These are phyloP conservation scores for Umbelopsis sp. DNA, from an alignment of 371 early-diverging fungal genomes.

Conservation along the genomic window DNA sequence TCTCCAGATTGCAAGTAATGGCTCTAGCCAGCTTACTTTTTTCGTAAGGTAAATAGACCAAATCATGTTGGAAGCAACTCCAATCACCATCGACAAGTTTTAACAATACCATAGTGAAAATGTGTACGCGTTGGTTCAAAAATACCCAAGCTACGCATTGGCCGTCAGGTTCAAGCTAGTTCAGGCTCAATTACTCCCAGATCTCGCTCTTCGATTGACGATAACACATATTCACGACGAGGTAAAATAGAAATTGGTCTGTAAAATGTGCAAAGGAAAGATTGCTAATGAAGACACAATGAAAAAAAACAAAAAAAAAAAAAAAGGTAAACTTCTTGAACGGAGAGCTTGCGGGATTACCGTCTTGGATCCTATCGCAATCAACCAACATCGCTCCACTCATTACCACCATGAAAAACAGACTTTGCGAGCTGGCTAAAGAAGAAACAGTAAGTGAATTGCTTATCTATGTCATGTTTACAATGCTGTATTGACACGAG, in stretches of 20 bases:
- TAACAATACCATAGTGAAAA: constrained; percentile 34
- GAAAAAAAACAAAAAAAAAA: too few relatives aligned
- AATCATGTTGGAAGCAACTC: neutral
- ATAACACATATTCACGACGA: constrained; percentile 41
- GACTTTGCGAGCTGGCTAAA: neutral
- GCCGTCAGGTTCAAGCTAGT: constrained; percentile 35
- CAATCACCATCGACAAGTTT: neutral
- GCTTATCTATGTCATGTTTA: neutral
- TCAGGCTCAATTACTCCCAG: constrained; percentile 42
- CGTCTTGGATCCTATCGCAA: constrained; percentile 47
- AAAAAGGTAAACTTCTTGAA: constrained; percentile 41
- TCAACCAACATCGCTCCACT: constrained; percentile 34
- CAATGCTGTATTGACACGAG: neutral
- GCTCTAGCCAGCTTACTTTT: neutral
- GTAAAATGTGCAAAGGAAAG: too few relatives aligned
- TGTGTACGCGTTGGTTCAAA: constrained; percentile 36
- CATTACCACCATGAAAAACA: constrained; percentile 37
- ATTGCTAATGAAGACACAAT: too few relatives aligned
- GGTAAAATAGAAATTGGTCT: constrained; percentile 20
- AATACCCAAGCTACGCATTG: constrained; percentile 33
- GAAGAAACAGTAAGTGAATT: neutral
- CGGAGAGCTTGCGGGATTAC: constrained; percentile 35
- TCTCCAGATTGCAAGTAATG: constrained; percentile 10
- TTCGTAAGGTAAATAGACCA: neutral
- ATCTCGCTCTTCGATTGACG: constrained; percentile 40